phyloP scores from a whole-genome alignment of 495 filamentous ascomycete genomes.

The Cetradonia linearis region DNA sequence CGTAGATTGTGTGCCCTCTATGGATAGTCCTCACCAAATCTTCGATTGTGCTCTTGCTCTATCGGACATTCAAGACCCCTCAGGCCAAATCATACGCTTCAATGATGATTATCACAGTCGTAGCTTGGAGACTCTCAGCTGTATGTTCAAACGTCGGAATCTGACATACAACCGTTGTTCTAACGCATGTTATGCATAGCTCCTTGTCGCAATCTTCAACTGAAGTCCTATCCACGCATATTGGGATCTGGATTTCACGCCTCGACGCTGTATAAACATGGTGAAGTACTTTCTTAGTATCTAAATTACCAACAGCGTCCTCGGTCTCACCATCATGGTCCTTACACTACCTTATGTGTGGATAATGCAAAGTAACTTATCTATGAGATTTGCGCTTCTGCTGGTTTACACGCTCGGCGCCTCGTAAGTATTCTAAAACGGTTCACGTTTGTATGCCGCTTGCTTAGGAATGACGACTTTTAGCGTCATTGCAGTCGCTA shows the following conservation, averaged over 20 bases:
- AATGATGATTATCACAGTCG: conserved; percentile 25
- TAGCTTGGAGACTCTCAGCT: conserved; percentile 30
- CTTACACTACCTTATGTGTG: conserved; percentile 43
- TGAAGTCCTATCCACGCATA: conserved; percentile 28
- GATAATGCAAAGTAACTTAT: conserved; percentile 33
- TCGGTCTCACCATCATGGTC: conserved; percentile 36
- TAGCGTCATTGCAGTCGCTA: conserved; percentile 28
- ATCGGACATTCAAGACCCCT: conserved; percentile 30
- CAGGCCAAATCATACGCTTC: conserved; percentile 27
- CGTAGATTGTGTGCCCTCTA: conserved; percentile 24
- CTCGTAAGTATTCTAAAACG: too few relatives aligned
- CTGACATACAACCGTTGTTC: background rate
- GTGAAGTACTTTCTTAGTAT: conserved; percentile 31
- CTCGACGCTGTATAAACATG: conserved; percentile 30
- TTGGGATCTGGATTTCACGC: conserved; percentile 10
- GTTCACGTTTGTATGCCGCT: too few relatives aligned
- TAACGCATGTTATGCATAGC: background rate
- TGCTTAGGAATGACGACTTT: background rate
- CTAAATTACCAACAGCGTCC: conserved; percentile 36
- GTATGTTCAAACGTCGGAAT: conserved; percentile 5
- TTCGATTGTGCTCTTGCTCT: conserved; percentile 37
- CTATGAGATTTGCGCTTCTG: conserved; percentile 27
- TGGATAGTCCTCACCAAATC: conserved; percentile 32
- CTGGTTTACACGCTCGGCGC: conserved; percentile 20
- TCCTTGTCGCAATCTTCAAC: conserved; percentile 28